A percentile compares a stretch with the other conserved stretches of the same genome.
Evolutionary conservation across 2,329 filamentous ascomycete species (phyloP).

Genomic region (Cladosporium sp.): DNA sequence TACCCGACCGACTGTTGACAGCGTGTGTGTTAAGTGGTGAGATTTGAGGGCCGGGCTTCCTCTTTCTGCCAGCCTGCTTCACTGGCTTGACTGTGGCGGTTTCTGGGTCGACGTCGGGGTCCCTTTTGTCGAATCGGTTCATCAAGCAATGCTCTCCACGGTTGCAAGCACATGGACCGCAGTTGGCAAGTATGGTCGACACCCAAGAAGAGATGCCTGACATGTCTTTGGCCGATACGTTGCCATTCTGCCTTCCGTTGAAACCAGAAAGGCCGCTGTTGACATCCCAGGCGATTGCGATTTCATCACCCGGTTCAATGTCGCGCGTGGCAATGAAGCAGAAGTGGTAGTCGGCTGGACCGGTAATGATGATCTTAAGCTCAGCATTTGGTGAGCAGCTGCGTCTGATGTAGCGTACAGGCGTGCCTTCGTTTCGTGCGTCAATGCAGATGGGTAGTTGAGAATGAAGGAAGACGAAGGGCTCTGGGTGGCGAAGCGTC

Average conservation of each 20-base stretch:
- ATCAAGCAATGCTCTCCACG: conserved; percentile 40
- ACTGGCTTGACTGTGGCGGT: conserved; percentile 36
- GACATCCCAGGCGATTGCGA: conserved; percentile 62
- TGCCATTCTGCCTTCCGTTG: conserved; percentile 25
- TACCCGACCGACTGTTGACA: conserved; percentile 61
- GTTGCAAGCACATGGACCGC: conserved; percentile 77
- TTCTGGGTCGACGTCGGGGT: conserved; percentile 27
- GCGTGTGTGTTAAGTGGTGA: conserved; percentile 58
- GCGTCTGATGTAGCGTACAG: conserved; percentile 83
- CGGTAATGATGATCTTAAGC: conserved; percentile 82
- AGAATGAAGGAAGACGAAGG: conserved; percentile 70
- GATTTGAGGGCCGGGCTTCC: conserved; percentile 49
- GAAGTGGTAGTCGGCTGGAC: conserved; percentile 80
- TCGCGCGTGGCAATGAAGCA: conserved; percentile 84
- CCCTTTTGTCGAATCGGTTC: conserved; percentile 39
- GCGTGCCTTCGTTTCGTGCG: conserved; percentile 81
- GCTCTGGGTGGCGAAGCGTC: conserved; percentile 52
- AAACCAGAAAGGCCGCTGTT: conserved; percentile 27
- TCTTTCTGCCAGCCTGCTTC: conserved; percentile 52
- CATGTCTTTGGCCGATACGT: conserved; percentile 30
- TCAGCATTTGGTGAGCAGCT: conserved; percentile 91
- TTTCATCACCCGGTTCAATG: conserved; percentile 72
- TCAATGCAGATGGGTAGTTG: conserved; percentile 90
- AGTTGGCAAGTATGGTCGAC: conserved; percentile 70
- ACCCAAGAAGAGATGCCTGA: conserved; percentile 53